Percentiles rank a stretch among this genome's conserved stretches.
These are phyloP conservation scores for Colletotrichum australisinense DNA, from an alignment of 2,329 filamentous ascomycete species.

Conservation along the genomic window DNA sequence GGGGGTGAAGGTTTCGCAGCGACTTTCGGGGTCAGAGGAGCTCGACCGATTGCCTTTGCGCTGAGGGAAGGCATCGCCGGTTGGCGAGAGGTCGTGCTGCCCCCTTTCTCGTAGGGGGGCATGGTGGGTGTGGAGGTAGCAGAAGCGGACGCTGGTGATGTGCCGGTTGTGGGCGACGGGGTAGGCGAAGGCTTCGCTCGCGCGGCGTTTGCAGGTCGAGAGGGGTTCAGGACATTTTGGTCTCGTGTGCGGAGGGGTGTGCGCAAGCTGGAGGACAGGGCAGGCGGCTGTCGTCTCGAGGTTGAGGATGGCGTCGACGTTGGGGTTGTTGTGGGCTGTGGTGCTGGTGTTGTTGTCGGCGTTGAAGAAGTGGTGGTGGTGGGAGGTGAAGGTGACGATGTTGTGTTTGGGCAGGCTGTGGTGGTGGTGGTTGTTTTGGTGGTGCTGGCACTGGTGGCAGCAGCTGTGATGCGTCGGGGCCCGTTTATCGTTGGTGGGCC, in stretches of 20 bases:
- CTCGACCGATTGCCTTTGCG: constrained; percentile 63
- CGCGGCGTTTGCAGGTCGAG: constrained; percentile 26
- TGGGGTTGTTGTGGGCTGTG: constrained; percentile 13
- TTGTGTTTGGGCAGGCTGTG: constrained; percentile 14
- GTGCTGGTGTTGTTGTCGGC: constrained; percentile 22
- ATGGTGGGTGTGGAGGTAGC: constrained; percentile 30
- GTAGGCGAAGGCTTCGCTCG: constrained; percentile 34
- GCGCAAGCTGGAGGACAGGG: constrained; percentile 35
- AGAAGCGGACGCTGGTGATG: constrained; percentile 19
- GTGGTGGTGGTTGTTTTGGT: constrained; percentile 14
- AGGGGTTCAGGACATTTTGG: constrained; percentile 37
- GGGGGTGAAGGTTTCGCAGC: constrained; percentile 53
- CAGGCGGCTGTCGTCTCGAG: constrained; percentile 25
- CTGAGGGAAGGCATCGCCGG: constrained; percentile 77
- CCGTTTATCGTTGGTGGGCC: constrained; percentile 32
- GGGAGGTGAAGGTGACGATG: constrained; percentile 10
- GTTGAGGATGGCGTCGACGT: constrained; percentile 26
- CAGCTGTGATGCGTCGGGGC: constrained; percentile 33
- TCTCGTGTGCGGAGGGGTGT: constrained; percentile 31
- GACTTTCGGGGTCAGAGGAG: constrained; percentile 67
- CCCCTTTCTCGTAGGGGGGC: constrained; percentile 60
- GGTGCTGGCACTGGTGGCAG: not conserved
- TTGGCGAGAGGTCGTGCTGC: constrained; percentile 61
- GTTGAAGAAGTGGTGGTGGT: constrained; percentile 5
- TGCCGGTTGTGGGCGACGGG: constrained; percentile 13